Conservation (phyloP, 352 stramenopile genomes). For the Globisporangium apiculatum region DNA sequence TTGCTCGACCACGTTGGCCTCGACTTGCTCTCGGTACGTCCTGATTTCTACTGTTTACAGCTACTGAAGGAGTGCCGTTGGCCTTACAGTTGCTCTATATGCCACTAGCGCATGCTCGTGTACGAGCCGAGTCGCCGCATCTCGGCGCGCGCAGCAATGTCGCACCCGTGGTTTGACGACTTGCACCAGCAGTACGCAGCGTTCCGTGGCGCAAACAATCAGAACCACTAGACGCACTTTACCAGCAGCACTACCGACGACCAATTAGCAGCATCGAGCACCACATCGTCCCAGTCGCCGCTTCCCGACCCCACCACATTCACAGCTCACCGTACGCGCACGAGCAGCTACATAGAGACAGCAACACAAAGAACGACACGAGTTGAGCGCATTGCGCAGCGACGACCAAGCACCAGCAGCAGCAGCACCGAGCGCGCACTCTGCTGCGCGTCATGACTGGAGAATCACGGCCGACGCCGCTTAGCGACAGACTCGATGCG, state of each 20-base stretch:
- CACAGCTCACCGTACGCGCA: too few species aligned
- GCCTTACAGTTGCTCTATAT: neutral
- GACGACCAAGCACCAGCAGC: neutral
- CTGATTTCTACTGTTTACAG: neutral
- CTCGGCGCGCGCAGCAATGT: conserved; percentile 72
- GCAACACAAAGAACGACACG: too few species aligned
- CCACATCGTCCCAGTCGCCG: too few species aligned
- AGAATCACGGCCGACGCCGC: too few species aligned
- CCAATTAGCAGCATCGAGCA: too few species aligned
- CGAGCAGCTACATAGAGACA: too few species aligned
- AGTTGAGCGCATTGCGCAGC: too few species aligned
- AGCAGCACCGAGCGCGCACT: conserved; percentile 1
- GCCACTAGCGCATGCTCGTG: conserved; percentile 57
- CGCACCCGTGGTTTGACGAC: conserved; percentile 81
- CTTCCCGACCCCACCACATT: too few species aligned
- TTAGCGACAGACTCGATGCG: too few species aligned
- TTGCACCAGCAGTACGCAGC: conserved; percentile 66
- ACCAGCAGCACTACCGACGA: too few species aligned
- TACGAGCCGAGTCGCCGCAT: conserved; percentile 78
- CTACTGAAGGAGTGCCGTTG: neutral
- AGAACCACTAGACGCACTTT: conserved; percentile 25
- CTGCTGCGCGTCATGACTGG: too few species aligned
- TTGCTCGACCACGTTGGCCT: conserved; percentile 71
- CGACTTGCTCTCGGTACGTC: conserved; percentile 69
- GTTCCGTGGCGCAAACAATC: conserved; percentile 39